phyloP scores from a whole-genome alignment of 2,329 filamentous ascomycete genomes.

The Xylaria sp. region DNA sequence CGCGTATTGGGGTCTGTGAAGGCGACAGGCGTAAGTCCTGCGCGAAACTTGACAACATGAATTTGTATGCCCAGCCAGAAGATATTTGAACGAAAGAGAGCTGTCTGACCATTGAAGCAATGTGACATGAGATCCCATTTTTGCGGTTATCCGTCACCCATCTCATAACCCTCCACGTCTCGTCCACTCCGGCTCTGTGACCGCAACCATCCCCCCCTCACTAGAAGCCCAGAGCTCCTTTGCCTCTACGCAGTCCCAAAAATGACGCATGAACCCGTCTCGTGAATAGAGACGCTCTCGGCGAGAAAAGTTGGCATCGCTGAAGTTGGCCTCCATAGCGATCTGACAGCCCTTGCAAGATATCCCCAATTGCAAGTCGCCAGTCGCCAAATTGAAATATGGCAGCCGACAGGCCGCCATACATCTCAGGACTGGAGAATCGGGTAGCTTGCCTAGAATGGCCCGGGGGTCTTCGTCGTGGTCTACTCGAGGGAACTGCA shows the following conservation, averaged over 20 bases:
- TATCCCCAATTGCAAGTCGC: slow-evolving; percentile 1
- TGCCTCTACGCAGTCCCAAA: slow-evolving; percentile 2
- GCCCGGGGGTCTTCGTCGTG: slow-evolving; percentile 1
- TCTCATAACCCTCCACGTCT: slow-evolving; percentile 8
- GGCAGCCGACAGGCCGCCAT: slow-evolving; percentile 2
- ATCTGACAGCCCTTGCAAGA: slow-evolving; percentile 14
- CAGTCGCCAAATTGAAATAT: slow-evolving; percentile 5
- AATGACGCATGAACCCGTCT: slow-evolving; percentile 4
- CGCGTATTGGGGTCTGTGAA: not conserved
- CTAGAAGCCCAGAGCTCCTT: slow-evolving; percentile 7
- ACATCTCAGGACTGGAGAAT: slow-evolving; percentile 2
- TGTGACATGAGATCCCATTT: slow-evolving; percentile 6
- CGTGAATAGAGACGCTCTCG: slow-evolving; percentile 8
- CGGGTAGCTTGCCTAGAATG: slow-evolving; percentile 1
- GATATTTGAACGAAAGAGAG: not conserved
- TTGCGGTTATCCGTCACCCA: slow-evolving; percentile 7
- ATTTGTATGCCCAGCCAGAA: not conserved
- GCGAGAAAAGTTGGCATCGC: slow-evolving; percentile 1
- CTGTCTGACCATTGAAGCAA: not conserved
- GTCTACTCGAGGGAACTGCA: not conserved
- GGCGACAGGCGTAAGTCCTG: not conserved
- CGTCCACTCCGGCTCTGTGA: slow-evolving; percentile 8
- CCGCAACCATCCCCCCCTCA: slow-evolving; percentile 6
- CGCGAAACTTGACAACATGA: not conserved
- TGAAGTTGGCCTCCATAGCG: slow-evolving; percentile 4